Evolutionary conservation across 2,329 filamentous ascomycete species (phyloP).

Genomic region (Phoma sp.): DNA sequence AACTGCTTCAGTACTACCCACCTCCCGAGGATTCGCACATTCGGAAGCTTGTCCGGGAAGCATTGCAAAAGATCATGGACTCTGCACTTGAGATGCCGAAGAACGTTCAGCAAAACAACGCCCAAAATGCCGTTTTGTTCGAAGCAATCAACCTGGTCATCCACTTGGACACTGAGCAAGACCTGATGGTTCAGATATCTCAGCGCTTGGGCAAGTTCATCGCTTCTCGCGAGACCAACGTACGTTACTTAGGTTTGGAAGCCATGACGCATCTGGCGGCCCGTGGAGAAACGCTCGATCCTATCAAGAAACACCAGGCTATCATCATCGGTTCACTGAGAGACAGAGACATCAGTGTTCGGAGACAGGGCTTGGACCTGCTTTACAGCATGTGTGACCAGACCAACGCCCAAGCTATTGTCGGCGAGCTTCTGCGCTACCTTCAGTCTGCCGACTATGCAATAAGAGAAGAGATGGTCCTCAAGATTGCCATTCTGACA

Average conservation of each 20-base stretch:
- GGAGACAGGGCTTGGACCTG: conserved; percentile 91
- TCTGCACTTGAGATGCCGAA: conserved; percentile 92
- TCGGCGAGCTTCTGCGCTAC: conserved; percentile 91
- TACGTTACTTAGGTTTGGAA: conserved; percentile 92
- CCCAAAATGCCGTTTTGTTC: conserved; percentile 96
- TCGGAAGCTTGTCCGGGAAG: conserved; percentile 88
- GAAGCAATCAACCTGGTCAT: conserved; percentile 99
- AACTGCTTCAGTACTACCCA: conserved; percentile 93
- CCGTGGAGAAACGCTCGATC: conserved; percentile 89
- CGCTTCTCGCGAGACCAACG: conserved; percentile 94
- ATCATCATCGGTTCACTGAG: conserved; percentile 94
- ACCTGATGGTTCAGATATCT: conserved; percentile 95
- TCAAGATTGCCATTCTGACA: conserved; percentile 97
- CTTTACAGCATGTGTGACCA: conserved; percentile 99
- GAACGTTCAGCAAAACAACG: conserved; percentile 99
- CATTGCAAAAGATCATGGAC: conserved; percentile 88
- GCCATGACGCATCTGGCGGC: conserved; percentile 98
- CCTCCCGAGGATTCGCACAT: conserved; percentile 95
- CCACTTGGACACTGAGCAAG: conserved; percentile 92
- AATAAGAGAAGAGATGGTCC: conserved; percentile 97
- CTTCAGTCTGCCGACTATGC: conserved; percentile 96
- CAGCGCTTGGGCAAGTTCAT: conserved; percentile 92
- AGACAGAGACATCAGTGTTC: conserved; percentile 95
- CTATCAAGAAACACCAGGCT: conserved; percentile 97
- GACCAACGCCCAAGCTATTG: conserved; percentile 91